phyloP scores from a whole-genome alignment of 192 early-diverging fungal species.

The Neocallimastix lanati region DNA sequence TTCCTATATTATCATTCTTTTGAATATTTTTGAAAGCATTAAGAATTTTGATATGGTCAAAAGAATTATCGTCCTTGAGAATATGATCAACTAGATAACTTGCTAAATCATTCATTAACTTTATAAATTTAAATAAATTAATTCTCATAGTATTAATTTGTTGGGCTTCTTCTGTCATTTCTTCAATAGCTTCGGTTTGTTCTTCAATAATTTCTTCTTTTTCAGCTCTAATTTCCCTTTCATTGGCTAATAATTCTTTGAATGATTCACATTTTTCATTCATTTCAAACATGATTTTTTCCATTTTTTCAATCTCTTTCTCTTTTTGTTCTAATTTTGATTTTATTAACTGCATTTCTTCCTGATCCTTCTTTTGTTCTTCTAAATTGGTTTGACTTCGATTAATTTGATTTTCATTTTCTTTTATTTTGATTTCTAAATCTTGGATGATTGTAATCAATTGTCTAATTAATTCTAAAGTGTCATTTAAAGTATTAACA shows the following conservation, averaged over 20 bases:
- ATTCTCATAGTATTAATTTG: not conserved
- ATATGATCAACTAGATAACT: not conserved
- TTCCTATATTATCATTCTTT: not conserved
- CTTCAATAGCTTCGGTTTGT: not conserved
- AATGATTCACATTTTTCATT: not conserved
- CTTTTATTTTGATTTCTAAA: not conserved
- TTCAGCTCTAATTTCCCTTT: not conserved
- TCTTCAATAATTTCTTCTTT: not conserved
- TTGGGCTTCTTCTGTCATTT: not conserved
- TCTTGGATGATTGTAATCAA: not conserved
- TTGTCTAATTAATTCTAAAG: not conserved
- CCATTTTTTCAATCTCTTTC: not conserved
- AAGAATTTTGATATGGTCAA: not conserved
- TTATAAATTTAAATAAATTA: not conserved
- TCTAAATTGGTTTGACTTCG: not conserved
- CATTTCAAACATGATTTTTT: not conserved
- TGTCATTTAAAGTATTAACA: not conserved
- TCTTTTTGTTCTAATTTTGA: not conserved
- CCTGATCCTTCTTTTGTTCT: not conserved
- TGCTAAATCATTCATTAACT: not conserved
- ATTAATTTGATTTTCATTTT: not conserved
- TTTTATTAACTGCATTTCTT: not conserved
- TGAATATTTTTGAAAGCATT: not conserved
- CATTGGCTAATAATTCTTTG: not conserved
- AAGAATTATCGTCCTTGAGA: not conserved